Evolutionary conservation across 2,329 filamentous ascomycete genomes (phyloP).

Genomic region (Metarhizium brunneum): DNA sequence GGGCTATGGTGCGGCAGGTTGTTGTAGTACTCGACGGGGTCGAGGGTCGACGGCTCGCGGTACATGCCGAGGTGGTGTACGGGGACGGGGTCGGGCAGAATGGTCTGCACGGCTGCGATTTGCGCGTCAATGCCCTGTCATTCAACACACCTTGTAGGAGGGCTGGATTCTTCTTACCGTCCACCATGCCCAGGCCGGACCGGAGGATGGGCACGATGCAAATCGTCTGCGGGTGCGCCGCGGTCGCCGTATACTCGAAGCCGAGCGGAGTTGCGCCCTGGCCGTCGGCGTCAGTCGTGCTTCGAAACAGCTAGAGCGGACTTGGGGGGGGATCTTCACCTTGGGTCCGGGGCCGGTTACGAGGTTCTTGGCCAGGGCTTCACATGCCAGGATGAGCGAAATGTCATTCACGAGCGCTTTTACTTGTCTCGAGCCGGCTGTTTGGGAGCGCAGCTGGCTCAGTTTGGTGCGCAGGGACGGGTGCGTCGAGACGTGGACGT

Average conservation of each 20-base stretch:
- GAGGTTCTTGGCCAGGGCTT: conserved; percentile 63
- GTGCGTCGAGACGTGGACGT: conserved; percentile 73
- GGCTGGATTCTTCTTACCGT: conserved; percentile 40
- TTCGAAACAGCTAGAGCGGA: not conserved
- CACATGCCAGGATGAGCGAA: conserved; percentile 68
- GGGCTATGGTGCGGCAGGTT: conserved; percentile 71
- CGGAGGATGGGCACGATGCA: conserved; percentile 88
- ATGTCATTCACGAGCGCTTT: conserved; percentile 82
- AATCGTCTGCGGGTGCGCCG: conserved; percentile 55
- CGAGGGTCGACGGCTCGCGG: conserved; percentile 77
- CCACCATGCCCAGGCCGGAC: conserved; percentile 84
- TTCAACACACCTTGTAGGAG: not conserved
- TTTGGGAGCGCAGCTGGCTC: conserved; percentile 72
- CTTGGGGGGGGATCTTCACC: conserved; percentile 33
- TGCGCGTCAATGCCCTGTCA: not conserved
- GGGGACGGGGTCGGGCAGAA: conserved; percentile 72
- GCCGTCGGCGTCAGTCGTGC: not conserved
- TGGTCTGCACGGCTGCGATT: conserved; percentile 58
- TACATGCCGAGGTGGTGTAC: conserved; percentile 93
- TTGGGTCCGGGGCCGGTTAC: conserved; percentile 48
- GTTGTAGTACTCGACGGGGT: conserved; percentile 96
- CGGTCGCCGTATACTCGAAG: conserved; percentile 60
- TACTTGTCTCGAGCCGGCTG: conserved; percentile 63
- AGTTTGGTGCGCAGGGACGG: conserved; percentile 84
- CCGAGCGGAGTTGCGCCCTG: conserved; percentile 73